A percentile compares a stretch with the other conserved stretches of the same genome.
Evolutionary conservation across 2,329 filamentous ascomycete genomes (phyloP).

Genomic region (Cryoendolithus antarcticus): DNA sequence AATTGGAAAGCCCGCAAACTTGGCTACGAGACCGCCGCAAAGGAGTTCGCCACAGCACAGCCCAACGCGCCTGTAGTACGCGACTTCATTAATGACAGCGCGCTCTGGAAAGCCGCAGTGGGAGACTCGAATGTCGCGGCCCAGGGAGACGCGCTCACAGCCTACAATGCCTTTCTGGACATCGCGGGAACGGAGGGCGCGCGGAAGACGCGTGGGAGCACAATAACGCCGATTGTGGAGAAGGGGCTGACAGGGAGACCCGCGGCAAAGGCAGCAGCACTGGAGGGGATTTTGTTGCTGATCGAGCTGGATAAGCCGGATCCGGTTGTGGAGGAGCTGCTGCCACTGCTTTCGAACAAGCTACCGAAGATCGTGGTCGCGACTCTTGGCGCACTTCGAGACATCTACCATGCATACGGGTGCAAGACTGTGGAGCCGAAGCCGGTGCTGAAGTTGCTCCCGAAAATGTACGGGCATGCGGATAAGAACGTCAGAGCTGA

Average conservation of each 20-base stretch:
- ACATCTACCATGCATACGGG: slow-evolving; percentile 86
- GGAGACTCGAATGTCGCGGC: slow-evolving; percentile 93
- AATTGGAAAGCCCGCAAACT: slow-evolving; percentile 95
- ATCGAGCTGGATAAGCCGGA: slow-evolving; percentile 79
- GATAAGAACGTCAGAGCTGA: slow-evolving; percentile 97
- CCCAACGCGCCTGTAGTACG: slow-evolving; percentile 76
- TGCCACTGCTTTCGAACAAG: slow-evolving; percentile 75
- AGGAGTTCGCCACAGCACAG: slow-evolving; percentile 72
- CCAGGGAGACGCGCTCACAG: slow-evolving; percentile 80
- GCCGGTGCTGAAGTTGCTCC: slow-evolving; percentile 72
- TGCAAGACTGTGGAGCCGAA: slow-evolving; percentile 92
- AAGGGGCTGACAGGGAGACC: slow-evolving; percentile 86
- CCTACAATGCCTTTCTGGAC: slow-evolving; percentile 84
- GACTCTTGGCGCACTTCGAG: slow-evolving; percentile 62
- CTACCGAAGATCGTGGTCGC: slow-evolving; percentile 78
- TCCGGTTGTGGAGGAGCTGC: slow-evolving; percentile 78
- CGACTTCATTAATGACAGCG: slow-evolving; percentile 73
- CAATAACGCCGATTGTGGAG: slow-evolving; percentile 70
- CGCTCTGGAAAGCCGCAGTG: slow-evolving; percentile 84
- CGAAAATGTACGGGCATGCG: slow-evolving; percentile 86
- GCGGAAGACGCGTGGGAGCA: slow-evolving; percentile 56
- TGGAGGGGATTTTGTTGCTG: slow-evolving; percentile 78
- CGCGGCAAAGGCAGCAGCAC: slow-evolving; percentile 72
- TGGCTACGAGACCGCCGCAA: slow-evolving; percentile 84
- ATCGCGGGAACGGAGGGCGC: slow-evolving; percentile 66